Conservation (phyloP, 257 asterid genomes). For the Solanum ossicruentum region DNA sequence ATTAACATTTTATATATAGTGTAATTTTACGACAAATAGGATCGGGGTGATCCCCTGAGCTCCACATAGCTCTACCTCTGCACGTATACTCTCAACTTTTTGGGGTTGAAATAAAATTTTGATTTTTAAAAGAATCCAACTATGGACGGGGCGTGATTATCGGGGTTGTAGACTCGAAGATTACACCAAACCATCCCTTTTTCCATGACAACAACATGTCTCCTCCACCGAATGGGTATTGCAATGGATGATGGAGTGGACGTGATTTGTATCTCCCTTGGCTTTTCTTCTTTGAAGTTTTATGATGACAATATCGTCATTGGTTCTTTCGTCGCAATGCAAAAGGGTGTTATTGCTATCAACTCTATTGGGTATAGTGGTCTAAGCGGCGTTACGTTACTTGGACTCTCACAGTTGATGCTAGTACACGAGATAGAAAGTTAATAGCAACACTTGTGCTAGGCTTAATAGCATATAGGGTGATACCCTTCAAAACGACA, state of each 20-base stretch:
- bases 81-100: neutral
- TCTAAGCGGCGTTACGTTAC: neutral
- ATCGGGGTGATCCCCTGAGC: no score
- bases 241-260: slow-evolving; percentile 27
- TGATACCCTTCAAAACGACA: no score
- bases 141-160: slow-evolving; percentile 2
- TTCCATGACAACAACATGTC: no score
- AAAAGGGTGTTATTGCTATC: slow-evolving; percentile 22
- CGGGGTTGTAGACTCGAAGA: slow-evolving; percentile 20
- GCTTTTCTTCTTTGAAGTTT: neutral
- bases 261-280: slow-evolving; percentile 20
- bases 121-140: slow-evolving; percentile 1
- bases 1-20: no score
- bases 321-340: slow-evolving; percentile 25
- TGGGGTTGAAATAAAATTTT: neutral
- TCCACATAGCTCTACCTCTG: neutral
- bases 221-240: slow-evolving; percentile 2
- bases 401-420: slow-evolving; percentile 32
- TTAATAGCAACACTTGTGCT: slow-evolving; percentile 12
- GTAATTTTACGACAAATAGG: no score
- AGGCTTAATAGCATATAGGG: neutral
- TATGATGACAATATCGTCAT: slow-evolving; percentile 4
- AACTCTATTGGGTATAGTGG: slow-evolving; percentile 10
- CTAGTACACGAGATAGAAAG: slow-evolving; percentile 22
- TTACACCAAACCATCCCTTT: no score